Conservation (phyloP, 2,329 filamentous ascomycete genomes). For the Penicillium sp. region DNA sequence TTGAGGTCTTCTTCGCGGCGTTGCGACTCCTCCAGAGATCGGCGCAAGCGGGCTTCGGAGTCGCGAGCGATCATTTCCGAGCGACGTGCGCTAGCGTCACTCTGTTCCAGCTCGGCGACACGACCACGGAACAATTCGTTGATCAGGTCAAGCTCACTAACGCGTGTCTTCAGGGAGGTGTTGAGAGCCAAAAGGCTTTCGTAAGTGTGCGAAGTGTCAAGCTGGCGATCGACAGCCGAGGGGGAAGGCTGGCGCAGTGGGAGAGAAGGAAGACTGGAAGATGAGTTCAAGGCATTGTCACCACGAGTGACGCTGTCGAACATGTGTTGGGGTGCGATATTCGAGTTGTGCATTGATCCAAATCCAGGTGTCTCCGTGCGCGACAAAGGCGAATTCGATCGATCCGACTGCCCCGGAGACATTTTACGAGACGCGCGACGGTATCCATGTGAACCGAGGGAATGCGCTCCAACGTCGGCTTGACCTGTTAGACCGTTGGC, state of each 20-base stretch:
- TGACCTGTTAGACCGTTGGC: conserved; percentile 63
- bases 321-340: conserved; percentile 74
- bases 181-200: conserved; percentile 81
- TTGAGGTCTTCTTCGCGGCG: conserved; percentile 81
- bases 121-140: conserved; percentile 79
- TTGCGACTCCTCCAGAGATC: conserved; percentile 75
- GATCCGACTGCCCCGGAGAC: conserved; percentile 72
- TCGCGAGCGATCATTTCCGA: conserved; percentile 60
- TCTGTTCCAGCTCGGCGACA: conserved; percentile 75
- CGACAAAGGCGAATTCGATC: conserved; percentile 76
- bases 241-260: conserved; percentile 64
- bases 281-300: conserved; percentile 67
- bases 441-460: conserved; percentile 61
- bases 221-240: conserved; percentile 63
- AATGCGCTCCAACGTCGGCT: conserved; percentile 60
- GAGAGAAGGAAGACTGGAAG: conserved; percentile 54
- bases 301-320: conserved; percentile 75
- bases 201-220: conserved; percentile 75
- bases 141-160: conserved; percentile 94
- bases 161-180: conserved; percentile 87
- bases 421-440: conserved; percentile 72
- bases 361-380: conserved; percentile 78
- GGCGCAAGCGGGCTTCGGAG: conserved; percentile 59
- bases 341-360: conserved; percentile 56
- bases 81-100: conserved; percentile 69